Evolutionary conservation across 2,329 filamentous ascomycete genomes (phyloP).

Genomic region (Pseudocercospora vitis): DNA sequence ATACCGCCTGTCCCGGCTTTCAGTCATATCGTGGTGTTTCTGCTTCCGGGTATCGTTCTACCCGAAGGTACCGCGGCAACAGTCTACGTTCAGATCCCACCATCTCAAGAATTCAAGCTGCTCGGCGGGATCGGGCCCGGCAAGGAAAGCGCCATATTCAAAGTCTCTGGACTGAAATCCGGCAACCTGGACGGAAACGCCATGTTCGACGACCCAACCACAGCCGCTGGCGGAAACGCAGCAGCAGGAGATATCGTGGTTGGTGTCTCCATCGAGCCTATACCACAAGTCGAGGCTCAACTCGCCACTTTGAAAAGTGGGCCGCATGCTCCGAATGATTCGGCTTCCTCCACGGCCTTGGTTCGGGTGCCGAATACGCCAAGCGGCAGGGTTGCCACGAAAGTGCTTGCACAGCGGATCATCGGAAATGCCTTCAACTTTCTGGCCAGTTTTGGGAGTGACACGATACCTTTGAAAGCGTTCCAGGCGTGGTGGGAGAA

Average conservation of each 20-base stretch:
- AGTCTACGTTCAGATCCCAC: conserved; percentile 79
- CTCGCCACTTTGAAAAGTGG: conserved; percentile 60
- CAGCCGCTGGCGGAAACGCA: conserved; percentile 22
- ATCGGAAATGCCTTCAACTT: conserved; percentile 98
- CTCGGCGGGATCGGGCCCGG: conserved; percentile 86
- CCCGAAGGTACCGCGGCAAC: conserved; percentile 78
- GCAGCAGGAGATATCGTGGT: conserved; percentile 61
- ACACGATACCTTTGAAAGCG: conserved; percentile 88
- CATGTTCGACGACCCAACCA: conserved; percentile 45
- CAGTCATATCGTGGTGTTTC: conserved; percentile 80
- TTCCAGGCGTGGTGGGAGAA: conserved; percentile 99
- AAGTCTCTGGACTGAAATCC: conserved; percentile 55
- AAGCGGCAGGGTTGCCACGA: conserved; percentile 58
- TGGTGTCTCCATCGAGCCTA: conserved; percentile 79
- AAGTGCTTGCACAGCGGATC: conserved; percentile 83
- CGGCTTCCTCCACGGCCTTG: conserved; percentile 35
- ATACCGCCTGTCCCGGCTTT: conserved; percentile 64
- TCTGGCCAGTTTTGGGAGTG: conserved; percentile 80
- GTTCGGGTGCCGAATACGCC: conserved; percentile 32
- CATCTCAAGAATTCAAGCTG: conserved; percentile 67
- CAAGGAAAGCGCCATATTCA: conserved; percentile 91
- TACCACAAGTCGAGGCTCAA: conserved; percentile 67
- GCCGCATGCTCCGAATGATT: background rate
- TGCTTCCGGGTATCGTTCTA: conserved; percentile 74
- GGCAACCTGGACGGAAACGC: conserved; percentile 53